A percentile compares a stretch with the other conserved stretches of the same genome.
phyloP scores from a whole-genome alignment of 202 grass and related monocot genomes.

The Brachypodium distachyon region DNA sequence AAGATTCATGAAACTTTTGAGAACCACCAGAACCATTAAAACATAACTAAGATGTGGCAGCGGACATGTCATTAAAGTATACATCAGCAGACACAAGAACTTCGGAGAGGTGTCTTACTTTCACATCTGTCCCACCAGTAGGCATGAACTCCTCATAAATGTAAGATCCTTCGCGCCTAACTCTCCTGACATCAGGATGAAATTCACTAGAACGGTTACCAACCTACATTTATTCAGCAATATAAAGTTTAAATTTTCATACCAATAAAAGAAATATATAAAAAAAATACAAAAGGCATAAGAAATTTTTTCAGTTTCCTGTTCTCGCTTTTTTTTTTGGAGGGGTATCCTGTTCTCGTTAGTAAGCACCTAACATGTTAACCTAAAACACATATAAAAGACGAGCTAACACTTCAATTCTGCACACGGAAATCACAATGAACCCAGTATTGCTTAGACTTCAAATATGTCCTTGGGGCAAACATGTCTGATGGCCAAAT shows the following conservation, averaged over 20 bases:
- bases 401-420: background rate
- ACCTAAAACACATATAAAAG: background rate
- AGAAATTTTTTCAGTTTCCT: background rate
- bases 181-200: constrained; percentile 89
- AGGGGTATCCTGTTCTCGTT: background rate
- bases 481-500: background rate
- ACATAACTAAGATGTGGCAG: background rate
- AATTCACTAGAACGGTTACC: constrained; percentile 99
- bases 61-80: background rate
- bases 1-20: background rate
- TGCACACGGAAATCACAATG: background rate
- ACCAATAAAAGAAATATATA: constrained; percentile 1
- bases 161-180: constrained; percentile 98
- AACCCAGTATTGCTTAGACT: background rate
- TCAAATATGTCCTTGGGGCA: background rate
- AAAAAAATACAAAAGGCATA: constrained; percentile 1
- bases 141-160: constrained; percentile 99
- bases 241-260: constrained; percentile 10
- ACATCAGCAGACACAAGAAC: background rate
- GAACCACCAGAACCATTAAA: constrained; percentile 4
- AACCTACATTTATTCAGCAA: constrained; percentile 57
- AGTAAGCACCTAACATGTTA: background rate
- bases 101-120: constrained; percentile 47
- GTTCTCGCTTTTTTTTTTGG: too few species aligned
- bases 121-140: constrained; percentile 98